Base-by-base conservation (phyloP, 192 early-diverging fungal species). In the Irineochytrium annulatum region DNA sequence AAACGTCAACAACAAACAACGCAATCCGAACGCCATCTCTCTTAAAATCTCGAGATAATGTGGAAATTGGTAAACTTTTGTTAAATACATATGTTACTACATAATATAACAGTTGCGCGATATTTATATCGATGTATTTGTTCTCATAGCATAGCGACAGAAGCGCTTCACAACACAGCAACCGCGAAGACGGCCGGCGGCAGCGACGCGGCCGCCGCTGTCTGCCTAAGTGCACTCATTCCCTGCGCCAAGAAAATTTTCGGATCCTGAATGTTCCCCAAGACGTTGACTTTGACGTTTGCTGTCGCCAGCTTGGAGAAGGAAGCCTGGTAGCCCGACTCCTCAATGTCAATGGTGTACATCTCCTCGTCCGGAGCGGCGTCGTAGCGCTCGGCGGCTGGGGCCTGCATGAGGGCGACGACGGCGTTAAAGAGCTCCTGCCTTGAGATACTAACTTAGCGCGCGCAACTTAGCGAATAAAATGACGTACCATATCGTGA, bases 301-400 rank as follows among this genome's bases (percentile, higher is more conserved):
- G 88, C 75, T 0, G 92, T 86, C 13, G 86, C 78, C 33, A 96
- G 74, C 39, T 85, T 81, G 2, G 91, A 75, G 75, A 88, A 97
- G 33, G 86, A 83, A 19, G 89, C 88, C 62, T 93, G 89, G 61
- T 92, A 92, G 14, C 91, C 90, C 0, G 81, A 76, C 5, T 89
- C 88, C 52, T 93, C 91, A 41, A 92, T 75, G 69, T 94, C 92
- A 20, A 68, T 65, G 32, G 65, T 71, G 49, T 73, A 62, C 4
- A 68, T 43, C 26, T 65, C 68, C 30, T 76, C 72, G 29, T 75
- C 74, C 20, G 57, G 49, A 16, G 55, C 57, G 11, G 55, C 53
- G 27, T 57, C 57, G 5, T 41, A 55, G 28, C 56, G 51, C 37
- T 74, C 32, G 17, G 72, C 74, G 43, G 74, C 74, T 1, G 87